Percentiles rank a stretch among this genome's conserved stretches.
Evolutionary conservation across 2,329 filamentous ascomycete genomes (phyloP).

Genomic region (Penicillium italicum): DNA sequence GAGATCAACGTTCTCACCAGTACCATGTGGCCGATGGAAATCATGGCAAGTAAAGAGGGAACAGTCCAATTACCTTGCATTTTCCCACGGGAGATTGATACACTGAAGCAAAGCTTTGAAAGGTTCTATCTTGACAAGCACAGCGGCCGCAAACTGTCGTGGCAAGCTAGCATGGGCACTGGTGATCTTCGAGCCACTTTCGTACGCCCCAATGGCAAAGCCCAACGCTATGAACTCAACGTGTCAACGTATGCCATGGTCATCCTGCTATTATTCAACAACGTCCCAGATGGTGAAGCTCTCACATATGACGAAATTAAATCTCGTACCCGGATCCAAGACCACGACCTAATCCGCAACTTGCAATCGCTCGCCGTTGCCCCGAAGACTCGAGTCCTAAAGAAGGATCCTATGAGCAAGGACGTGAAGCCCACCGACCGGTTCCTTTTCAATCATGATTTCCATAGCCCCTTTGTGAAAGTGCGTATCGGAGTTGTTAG

Average conservation of each 20-base stretch:
- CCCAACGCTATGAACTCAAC: conserved; percentile 80
- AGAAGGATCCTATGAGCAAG: conserved; percentile 77
- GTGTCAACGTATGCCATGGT: conserved; percentile 92
- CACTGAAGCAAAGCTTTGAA: conserved; percentile 78
- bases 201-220: conserved; percentile 67
- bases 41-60: conserved; percentile 64
- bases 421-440: conserved; percentile 70
- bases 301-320: conserved; percentile 75
- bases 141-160: conserved; percentile 82
- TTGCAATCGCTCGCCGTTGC: conserved; percentile 78
- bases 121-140: conserved; percentile 84
- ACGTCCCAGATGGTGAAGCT: conserved; percentile 53
- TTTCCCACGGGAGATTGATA: conserved; percentile 71
- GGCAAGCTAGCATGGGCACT: conserved; percentile 72
- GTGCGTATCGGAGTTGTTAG: conserved; percentile 86
- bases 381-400: conserved; percentile 75
- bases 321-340: conserved; percentile 72
- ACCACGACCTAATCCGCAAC: conserved; percentile 68
- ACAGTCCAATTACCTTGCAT: conserved; percentile 54
- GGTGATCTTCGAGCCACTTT: conserved; percentile 82
- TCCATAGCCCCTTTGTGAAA: conserved; percentile 76
- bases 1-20: conserved; percentile 82
- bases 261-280: conserved; percentile 84
- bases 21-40: conserved; percentile 91
- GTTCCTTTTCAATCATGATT: conserved; percentile 79